Evolutionary conservation across 2,329 filamentous ascomycete species (phyloP).

Genomic region (Celoporthe dispersa): DNA sequence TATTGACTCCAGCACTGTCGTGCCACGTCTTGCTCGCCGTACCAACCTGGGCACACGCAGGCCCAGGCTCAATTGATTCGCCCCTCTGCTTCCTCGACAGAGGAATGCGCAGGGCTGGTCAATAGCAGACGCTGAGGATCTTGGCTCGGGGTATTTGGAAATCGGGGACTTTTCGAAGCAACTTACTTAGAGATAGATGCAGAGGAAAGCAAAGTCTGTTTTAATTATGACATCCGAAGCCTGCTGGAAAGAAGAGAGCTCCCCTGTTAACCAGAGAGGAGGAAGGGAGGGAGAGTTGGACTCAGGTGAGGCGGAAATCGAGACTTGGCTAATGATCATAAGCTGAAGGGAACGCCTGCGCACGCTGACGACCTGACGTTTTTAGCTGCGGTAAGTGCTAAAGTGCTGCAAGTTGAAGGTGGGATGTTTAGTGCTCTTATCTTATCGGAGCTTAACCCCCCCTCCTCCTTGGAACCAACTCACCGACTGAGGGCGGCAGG

Average conservation of each 20-base stretch:
- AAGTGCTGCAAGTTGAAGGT: constrained; percentile 13
- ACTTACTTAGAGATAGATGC: not conserved
- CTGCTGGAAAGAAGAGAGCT: not conserved
- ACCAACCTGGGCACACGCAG: not conserved
- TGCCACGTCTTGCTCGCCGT: not conserved
- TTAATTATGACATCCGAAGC: not conserved
- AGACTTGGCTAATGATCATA: not conserved
- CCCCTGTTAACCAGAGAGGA: not conserved
- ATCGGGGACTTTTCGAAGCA: not conserved
- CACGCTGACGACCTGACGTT: not conserved
- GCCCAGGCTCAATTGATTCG: not conserved
- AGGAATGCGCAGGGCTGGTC: not conserved
- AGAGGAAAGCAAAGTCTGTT: not conserved
- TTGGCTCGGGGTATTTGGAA: not conserved
- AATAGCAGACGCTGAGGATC: not conserved
- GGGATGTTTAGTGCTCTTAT: constrained; percentile 30
- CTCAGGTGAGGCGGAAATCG: not conserved
- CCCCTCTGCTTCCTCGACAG: not conserved
- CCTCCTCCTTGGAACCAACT: not conserved
- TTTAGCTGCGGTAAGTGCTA: not conserved
- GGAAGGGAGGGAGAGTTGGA: not conserved
- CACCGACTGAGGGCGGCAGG: not conserved
- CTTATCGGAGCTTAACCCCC: constrained; percentile 26
- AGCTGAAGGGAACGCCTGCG: constrained; percentile 5
- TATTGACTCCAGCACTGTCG: not conserved